Evolutionary conservation across 1,284 basidiomycete species (phyloP), one percentile per base, ranked within the genome.

Genomic region (Papiliotrema fonsecae): DNA sequence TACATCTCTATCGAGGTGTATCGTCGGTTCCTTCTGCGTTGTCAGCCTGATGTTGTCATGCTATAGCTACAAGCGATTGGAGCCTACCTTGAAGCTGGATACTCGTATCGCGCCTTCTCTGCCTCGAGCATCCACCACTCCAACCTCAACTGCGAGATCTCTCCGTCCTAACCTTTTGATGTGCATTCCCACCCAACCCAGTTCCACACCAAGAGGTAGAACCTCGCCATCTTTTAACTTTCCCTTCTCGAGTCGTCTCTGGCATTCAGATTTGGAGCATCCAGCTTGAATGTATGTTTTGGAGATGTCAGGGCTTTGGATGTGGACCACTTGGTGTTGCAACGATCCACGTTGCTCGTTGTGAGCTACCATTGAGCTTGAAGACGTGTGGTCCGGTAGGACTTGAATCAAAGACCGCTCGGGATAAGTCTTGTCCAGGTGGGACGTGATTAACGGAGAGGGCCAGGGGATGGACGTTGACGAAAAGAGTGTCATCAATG

Each of bases 51-150:
- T 24, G 47, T n/a, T 19, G 9, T 5, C 32, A 16, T 10, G 35
- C 2, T 16, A 18, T 40, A 37, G n/a, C n/a, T n/a, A n/a, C n/a
- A n/a, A n/a, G 32, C 35, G 37, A 37, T 31, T 30, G 18, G 16
- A 19, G 68, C 68, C 68, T 64, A 87, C 87, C 83, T 89, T 87
- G 62, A 88, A 90, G 13, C 85, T 89, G 21, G 87, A 88, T 52
- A 83, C 78, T 24, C 87, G 77, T 22, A 90, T 65, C 28, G 80
- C 69, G 0, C 86, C 88, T 51, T 76, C 75, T 53, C 78, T 75
- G 6, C 82, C 82, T 6, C 68, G 64, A 40, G 76, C 75, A 74
- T 91, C 87, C 30, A 81, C 79, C 14, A 91, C 60, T 1, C 87
- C 87, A 16, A 90, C 74, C 70, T 91, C 87, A 58, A 90, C 81